Base-by-base conservation (phyloP, 75 land plant genomes). In the Adiantum capillusveneris region DNA sequence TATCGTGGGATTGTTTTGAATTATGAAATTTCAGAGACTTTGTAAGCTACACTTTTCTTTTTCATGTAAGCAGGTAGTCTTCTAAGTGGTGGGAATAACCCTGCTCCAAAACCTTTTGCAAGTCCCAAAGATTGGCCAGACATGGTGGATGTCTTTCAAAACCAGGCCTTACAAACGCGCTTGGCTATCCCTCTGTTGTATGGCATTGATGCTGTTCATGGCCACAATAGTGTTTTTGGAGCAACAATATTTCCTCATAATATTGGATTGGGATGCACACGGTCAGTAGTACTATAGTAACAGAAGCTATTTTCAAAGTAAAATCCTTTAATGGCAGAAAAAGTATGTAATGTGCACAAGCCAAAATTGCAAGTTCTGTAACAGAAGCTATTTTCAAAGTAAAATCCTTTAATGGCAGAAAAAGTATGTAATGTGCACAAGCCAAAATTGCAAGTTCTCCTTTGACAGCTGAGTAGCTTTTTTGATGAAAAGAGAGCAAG, bases 231-330 rank as follows among this genome's bases (percentile, higher is more conserved):
- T 55, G 82, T 64, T 24, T 76, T 62, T 63, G 81, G 81, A 9
- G 82, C 82, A 5, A 79, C 82, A 29, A 62, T 82, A 5, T 82
- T 80, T 44, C 87, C 87, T 29, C 87, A 84, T 63, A 84, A 84
- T 44, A 53, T 84, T 44, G 76, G 76, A 13, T 65, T 74, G 26
- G 76, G 76, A 14, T 54, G 57, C 60, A 56, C 76, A 3, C 44
- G 76, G 65, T 65, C 46, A 36, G 66, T 34, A 34, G 3, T 34
- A 9, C 9, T 34, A 3, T 34, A n/a, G n/a, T n/a, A n/a, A n/a
- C n/a, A n/a, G n/a, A n/a, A n/a, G 17, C 16, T 9, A 57, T 18
- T 5, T 5, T 9, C 11, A 25, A 25, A 25, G 6, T 9, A 9
- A 17, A 17, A 6, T 21, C 31, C 11, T 25, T 57, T 29, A 11